phyloP scores from a whole-genome alignment of 495 filamentous ascomycete species.

The Aspergillus panamensis region DNA sequence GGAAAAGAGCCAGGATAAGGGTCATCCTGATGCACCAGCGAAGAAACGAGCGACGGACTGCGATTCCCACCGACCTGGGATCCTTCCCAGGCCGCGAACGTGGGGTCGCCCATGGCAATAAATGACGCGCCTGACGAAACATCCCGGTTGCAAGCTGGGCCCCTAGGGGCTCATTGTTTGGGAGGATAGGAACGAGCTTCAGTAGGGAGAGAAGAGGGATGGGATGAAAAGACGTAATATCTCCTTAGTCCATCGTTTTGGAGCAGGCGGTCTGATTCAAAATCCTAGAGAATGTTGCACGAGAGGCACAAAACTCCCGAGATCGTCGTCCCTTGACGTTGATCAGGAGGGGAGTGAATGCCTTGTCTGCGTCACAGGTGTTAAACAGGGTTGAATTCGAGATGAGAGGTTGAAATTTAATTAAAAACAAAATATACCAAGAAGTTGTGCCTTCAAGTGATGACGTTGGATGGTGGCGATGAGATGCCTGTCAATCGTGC shows the following conservation, averaged over 20 bases:
- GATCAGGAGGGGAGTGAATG: not conserved
- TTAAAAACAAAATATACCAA: not conserved
- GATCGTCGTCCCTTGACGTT: not conserved
- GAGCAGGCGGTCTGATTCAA: not conserved
- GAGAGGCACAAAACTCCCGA: not conserved
- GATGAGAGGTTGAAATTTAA: too few relatives aligned
- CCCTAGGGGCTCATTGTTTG: conserved; percentile 1
- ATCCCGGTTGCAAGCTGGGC: not conserved
- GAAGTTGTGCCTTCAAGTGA: not conserved
- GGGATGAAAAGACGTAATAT: not conserved
- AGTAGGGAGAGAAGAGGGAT: not conserved
- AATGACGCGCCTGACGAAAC: not conserved
- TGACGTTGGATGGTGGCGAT: conserved; percentile 6
- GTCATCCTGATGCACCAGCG: conserved; percentile 13
- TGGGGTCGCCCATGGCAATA: conserved; percentile 7
- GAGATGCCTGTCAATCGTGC: conserved; percentile 1
- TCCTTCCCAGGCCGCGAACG: not conserved
- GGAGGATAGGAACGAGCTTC: not conserved
- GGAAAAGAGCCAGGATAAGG: not conserved
- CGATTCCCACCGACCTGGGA: not conserved
- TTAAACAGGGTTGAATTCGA: too few relatives aligned
- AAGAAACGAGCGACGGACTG: not conserved
- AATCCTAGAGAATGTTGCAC: not conserved
- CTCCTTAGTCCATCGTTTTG: not conserved
- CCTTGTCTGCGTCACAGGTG: too few relatives aligned